Percentiles rank a stretch among this genome's conserved stretches.
These are phyloP conservation scores for Diplodia sapinea DNA, from an alignment of 2,329 filamentous ascomycete species.

Conservation along the genomic window DNA sequence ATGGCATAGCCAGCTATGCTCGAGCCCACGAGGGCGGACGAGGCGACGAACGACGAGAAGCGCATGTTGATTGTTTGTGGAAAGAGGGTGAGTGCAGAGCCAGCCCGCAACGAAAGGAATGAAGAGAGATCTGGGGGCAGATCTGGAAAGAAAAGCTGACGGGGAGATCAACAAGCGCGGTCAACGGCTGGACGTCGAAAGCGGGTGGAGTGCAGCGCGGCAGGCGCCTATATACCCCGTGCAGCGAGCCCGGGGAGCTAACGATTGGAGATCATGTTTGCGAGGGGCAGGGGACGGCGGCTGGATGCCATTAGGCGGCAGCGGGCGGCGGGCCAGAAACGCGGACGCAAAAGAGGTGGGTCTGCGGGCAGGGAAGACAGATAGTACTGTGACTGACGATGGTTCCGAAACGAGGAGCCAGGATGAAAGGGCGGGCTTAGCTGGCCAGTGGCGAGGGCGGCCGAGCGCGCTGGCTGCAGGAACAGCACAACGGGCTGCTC, in stretches of 20 bases:
- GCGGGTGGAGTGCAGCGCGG: constrained; percentile 17
- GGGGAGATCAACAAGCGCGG: constrained; percentile 27
- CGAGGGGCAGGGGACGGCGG: neutral
- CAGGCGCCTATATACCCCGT: constrained; percentile 22
- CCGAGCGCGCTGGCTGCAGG: constrained; percentile 6
- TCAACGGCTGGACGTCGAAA: constrained; percentile 23
- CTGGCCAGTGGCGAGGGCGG: constrained; percentile 16
- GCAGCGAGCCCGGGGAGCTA: neutral
- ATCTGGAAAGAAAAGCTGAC: constrained; percentile 18
- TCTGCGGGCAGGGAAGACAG: constrained; percentile 14
- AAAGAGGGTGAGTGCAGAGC: constrained; percentile 30
- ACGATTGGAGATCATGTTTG: constrained; percentile 22
- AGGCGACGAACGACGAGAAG: constrained; percentile 45
- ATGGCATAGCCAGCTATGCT: constrained; percentile 46
- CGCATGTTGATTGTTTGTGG: constrained; percentile 39
- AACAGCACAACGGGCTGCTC: constrained; percentile 8
- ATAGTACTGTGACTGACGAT: neutral
- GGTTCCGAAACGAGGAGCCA: constrained; percentile 6
- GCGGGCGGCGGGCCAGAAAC: neutral
- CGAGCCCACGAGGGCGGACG: constrained; percentile 43
- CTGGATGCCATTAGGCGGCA: constrained; percentile 16
- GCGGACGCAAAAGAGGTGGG: constrained; percentile 11
- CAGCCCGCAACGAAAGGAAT: constrained; percentile 20
- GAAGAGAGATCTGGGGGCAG: constrained; percentile 1
- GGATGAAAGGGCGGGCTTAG: constrained; percentile 25